Conservation (phyloP, 257 asterid species). For the Gardenia jasminoides region DNA sequence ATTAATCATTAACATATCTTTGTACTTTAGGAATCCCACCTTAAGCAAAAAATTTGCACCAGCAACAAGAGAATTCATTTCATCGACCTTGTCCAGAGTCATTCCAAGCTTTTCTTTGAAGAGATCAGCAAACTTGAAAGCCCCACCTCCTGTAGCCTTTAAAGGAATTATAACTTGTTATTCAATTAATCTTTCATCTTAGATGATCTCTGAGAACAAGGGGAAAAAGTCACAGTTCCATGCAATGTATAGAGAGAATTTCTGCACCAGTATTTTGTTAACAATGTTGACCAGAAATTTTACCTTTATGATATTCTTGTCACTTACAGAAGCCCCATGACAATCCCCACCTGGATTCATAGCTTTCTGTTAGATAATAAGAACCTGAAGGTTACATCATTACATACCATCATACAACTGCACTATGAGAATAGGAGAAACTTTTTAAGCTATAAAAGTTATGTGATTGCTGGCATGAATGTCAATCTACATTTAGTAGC, state of each 20-base stretch:
- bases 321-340: slow-evolving; percentile 38
- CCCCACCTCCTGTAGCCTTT: slow-evolving; percentile 99
- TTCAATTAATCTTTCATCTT: slow-evolving; percentile 9
- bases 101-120: slow-evolving; percentile 86
- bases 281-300: neutral
- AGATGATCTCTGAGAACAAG: neutral
- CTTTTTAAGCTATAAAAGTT: neutral
- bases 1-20: neutral
- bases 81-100: slow-evolving; percentile 87
- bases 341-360: slow-evolving; percentile 57
- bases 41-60: slow-evolving; percentile 92
- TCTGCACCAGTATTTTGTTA: neutral
- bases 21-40: slow-evolving; percentile 45
- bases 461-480: neutral
- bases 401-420: neutral
- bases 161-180: slow-evolving; percentile 32
- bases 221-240: neutral
- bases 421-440: neutral
- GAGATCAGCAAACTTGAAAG: slow-evolving; percentile 82
- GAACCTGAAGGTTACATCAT: slow-evolving; percentile 7
- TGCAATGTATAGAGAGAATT: neutral
- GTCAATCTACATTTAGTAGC: neutral
- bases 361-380: slow-evolving; percentile 31
- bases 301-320: slow-evolving; percentile 67
- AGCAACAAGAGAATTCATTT: slow-evolving; percentile 88